A percentile compares a stretch with the other conserved stretches of the same genome.
phyloP scores from a whole-genome alignment of 495 filamentous ascomycete genomes.

The Cercophora sp. region DNA sequence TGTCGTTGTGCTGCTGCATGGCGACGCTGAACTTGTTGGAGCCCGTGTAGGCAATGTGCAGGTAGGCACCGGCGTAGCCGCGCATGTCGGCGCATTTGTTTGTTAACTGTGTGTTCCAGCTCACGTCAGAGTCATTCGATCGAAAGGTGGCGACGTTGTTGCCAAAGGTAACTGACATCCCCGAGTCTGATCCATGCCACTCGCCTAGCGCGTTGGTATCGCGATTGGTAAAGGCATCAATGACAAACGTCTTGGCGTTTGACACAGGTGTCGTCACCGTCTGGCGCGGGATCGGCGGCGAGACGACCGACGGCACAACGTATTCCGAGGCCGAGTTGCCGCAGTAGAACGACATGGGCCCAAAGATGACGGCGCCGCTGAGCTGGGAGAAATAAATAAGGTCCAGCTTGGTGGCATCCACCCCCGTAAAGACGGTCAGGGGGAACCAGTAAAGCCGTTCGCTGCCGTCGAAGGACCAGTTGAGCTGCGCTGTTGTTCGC shows the following conservation, averaged over 20 bases:
- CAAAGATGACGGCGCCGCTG: constrained; percentile 47
- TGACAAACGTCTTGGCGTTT: constrained; percentile 52
- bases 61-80: constrained; percentile 53
- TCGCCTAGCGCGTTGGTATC: constrained; percentile 60
- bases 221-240: constrained; percentile 59
- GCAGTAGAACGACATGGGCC: constrained; percentile 59
- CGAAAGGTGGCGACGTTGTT: constrained; percentile 52
- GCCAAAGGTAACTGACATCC: constrained; percentile 48
- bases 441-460: constrained; percentile 59
- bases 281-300: constrained; percentile 17
- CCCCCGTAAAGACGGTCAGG: constrained; percentile 46
- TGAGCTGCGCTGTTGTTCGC: constrained; percentile 45
- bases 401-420: constrained; percentile 51
- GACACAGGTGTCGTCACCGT: constrained; percentile 49
- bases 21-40: constrained; percentile 65
- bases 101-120: constrained; percentile 64
- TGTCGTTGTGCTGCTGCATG: constrained; percentile 66
- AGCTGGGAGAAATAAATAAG: constrained; percentile 47
- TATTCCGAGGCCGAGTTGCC: constrained; percentile 50
- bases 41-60: constrained; percentile 70
- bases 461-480: constrained; percentile 59
- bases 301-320: constrained; percentile 35
- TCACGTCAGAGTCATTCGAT: constrained; percentile 63
- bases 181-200: constrained; percentile 69
- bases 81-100: constrained; percentile 57